These are phyloP conservation scores for Aspergillus bridgeri DNA, from an alignment of 495 filamentous ascomycete species.

Conservation along the genomic window DNA sequence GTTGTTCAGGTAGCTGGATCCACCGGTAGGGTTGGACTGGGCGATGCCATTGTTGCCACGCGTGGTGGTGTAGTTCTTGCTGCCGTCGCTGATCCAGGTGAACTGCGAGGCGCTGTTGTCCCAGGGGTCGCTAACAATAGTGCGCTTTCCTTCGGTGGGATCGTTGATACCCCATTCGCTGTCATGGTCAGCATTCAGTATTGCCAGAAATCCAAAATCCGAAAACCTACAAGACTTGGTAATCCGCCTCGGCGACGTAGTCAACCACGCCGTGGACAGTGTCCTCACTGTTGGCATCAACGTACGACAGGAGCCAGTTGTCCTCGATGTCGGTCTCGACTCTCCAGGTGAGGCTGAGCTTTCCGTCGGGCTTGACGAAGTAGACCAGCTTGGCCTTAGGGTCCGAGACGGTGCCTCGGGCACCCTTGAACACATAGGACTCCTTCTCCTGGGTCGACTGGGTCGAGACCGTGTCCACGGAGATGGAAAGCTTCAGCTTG, in stretches of 20 bases:
- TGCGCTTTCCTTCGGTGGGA: slow-evolving; percentile 10
- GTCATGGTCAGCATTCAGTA: background rate
- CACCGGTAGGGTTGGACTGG: slow-evolving; percentile 9
- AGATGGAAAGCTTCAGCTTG: slow-evolving; percentile 1
- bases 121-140: slow-evolving; percentile 10
- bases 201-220: too few species aligned
- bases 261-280: slow-evolving; percentile 10
- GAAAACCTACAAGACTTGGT: slow-evolving; percentile 12
- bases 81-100: slow-evolving; percentile 13
- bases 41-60: slow-evolving; percentile 14
- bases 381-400: slow-evolving; percentile 11
- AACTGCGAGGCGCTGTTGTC: slow-evolving; percentile 1
- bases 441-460: background rate
- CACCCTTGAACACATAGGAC: slow-evolving; percentile 7
- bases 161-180: slow-evolving; percentile 13
- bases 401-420: slow-evolving; percentile 8
- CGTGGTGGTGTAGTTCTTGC: slow-evolving; percentile 5
- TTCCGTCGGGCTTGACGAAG: slow-evolving; percentile 2
- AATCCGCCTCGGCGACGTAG: slow-evolving; percentile 11
- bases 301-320: slow-evolving; percentile 14
- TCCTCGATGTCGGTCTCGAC: slow-evolving; percentile 10
- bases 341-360: slow-evolving; percentile 9
- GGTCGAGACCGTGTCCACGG: background rate
- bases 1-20: slow-evolving; percentile 2
- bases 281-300: slow-evolving; percentile 6